Evolutionary conservation across 345 rosid genomes (phyloP).

Genomic region (Microcos paniculata): DNA sequence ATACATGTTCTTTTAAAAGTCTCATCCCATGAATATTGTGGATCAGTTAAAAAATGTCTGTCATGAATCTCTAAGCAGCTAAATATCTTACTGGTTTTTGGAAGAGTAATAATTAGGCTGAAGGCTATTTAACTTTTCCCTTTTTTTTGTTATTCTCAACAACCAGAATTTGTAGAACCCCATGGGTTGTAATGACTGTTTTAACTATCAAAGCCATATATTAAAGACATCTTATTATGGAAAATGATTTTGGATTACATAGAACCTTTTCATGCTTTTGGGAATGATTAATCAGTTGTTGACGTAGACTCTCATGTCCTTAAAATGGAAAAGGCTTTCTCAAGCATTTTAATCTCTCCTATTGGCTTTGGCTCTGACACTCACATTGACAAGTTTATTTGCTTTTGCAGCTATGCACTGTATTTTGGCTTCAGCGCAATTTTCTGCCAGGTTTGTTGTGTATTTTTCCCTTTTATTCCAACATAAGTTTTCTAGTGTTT

Average conservation of each 20-base stretch:
- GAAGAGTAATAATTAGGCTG: background rate
- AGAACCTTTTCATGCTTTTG: background rate
- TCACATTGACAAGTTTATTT: slow-evolving; percentile 20
- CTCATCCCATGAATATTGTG: background rate
- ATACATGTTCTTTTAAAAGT: background rate
- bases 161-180: background rate
- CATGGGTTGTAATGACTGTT: background rate
- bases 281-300: background rate
- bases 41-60: background rate
- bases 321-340: background rate
- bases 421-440: slow-evolving; percentile 60
- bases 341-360: background rate
- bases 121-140: background rate
- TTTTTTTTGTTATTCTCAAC: background rate
- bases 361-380: background rate
- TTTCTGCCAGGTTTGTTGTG: slow-evolving; percentile 66
- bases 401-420: slow-evolving; percentile 49
- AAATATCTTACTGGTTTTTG: background rate
- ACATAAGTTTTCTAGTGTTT: background rate
- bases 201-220: background rate
- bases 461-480: background rate
- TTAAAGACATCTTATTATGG: background rate
- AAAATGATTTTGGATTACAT: background rate
- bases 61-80: background rate
- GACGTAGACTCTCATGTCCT: background rate